phyloP scores from a whole-genome alignment of 768 basidiomycete species.

The Mycena latifolia region DNA sequence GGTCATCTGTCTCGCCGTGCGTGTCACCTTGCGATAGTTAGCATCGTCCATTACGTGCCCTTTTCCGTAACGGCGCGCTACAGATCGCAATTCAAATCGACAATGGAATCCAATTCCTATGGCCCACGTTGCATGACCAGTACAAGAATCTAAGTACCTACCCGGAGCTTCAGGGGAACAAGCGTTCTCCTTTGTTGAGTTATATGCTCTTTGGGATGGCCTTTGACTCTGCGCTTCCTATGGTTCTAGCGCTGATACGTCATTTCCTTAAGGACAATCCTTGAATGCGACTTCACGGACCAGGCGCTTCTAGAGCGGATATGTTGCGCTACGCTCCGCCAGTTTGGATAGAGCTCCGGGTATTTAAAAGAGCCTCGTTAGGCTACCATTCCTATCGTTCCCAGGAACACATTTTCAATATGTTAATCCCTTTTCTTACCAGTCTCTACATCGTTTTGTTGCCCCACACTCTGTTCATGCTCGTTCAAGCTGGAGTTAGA shows the following conservation, averaged over 20 bases:
- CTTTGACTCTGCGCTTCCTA: neutral
- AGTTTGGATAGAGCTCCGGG: neutral
- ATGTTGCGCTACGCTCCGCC: neutral
- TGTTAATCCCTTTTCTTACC: neutral
- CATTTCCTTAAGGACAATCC: neutral
- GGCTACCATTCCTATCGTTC: neutral
- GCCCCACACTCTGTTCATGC: neutral
- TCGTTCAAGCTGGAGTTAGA: neutral
- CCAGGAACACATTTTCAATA: neutral
- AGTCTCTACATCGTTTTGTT: neutral
- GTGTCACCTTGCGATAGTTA: constrained; percentile 11
- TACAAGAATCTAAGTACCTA: neutral
- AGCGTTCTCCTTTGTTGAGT: neutral
- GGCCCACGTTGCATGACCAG: neutral
- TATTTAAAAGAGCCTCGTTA: too few species aligned
- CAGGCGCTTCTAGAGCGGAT: neutral
- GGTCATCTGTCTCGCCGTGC: constrained; percentile 2
- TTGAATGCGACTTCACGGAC: constrained; percentile 14
- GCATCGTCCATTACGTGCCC: constrained; percentile 6
- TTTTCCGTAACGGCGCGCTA: neutral
- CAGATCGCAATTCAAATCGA: neutral
- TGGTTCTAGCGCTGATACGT: neutral
- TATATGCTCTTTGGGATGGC: constrained; percentile 1
- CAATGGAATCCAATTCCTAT: too few species aligned
- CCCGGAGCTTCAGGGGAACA: neutral